A percentile compares a stretch with the other conserved stretches of the same genome.
These are phyloP conservation scores for Arabidopsis hybrid DNA, from an alignment of 441 rosid species.

Conservation along the genomic window DNA sequence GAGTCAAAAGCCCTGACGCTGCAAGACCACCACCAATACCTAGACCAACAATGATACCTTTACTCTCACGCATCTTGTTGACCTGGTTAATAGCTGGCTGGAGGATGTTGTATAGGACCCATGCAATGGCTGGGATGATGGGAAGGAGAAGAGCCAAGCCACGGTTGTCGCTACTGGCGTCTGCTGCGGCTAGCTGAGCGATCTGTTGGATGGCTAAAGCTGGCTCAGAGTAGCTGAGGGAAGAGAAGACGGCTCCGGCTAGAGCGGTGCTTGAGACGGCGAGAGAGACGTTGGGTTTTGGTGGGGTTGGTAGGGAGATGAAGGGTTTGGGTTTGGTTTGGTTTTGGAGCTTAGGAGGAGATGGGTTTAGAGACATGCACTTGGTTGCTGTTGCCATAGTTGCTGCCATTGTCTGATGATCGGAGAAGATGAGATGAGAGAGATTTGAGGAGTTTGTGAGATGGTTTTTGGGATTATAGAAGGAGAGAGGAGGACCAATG, in stretches of 20 bases:
- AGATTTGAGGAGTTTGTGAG: conserved; percentile 24
- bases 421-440: conserved; percentile 28
- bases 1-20: conserved; percentile 54
- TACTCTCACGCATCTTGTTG: conserved; percentile 71
- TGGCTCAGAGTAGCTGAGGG: conserved; percentile 70
- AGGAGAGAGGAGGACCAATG: conserved; percentile 54
- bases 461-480: conserved; percentile 43
- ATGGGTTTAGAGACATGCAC: conserved; percentile 58
- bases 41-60: conserved; percentile 68
- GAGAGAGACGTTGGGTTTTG: conserved; percentile 47
- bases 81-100: conserved; percentile 93
- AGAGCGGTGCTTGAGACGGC: conserved; percentile 54
- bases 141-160: conserved; percentile 85
- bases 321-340: conserved; percentile 45
- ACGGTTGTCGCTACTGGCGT: conserved; percentile 82
- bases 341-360: conserved; percentile 57
- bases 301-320: conserved; percentile 50
- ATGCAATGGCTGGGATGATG: conserved; percentile 76
- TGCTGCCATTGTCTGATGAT: conserved; percentile 64
- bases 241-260: conserved; percentile 82
- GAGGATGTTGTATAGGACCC: conserved; percentile 96
- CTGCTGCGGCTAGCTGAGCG: conserved; percentile 69
- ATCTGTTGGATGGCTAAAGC: conserved; percentile 88
- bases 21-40: conserved; percentile 80
- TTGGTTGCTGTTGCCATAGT: conserved; percentile 75